Percentiles rank a stretch among this genome's conserved stretches.
Conservation (phyloP, 805 yeast species). For the Candida takata region DNA sequence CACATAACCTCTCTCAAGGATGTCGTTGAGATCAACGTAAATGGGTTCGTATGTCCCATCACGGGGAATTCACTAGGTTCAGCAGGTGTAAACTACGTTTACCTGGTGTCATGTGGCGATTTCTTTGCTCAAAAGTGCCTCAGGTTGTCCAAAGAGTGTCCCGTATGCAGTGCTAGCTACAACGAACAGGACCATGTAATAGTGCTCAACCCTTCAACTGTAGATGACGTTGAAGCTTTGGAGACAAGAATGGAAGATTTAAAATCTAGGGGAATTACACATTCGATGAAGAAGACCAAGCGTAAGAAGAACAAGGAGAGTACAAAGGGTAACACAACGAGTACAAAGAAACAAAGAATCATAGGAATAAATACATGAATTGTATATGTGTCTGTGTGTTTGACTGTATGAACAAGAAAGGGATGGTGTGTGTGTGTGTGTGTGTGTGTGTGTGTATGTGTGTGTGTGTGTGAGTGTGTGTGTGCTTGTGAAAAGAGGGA, state of each 20-base stretch:
- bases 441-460: no score
- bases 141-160: constrained; percentile 28
- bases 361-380: constrained; percentile 1
- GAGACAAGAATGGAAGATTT: constrained; percentile 23
- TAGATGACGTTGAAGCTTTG: constrained; percentile 17
- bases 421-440: no score
- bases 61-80: constrained; percentile 31
- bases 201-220: constrained; percentile 27
- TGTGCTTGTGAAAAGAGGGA: no score
- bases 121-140: constrained; percentile 30
- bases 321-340: no score
- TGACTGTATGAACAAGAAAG: no score
- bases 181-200: constrained; percentile 29
- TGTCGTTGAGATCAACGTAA: constrained; percentile 35
- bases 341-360: neutral
- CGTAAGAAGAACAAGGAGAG: constrained; percentile 7
- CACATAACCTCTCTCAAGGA: constrained; percentile 37
- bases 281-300: constrained; percentile 27
- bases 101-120: constrained; percentile 41
- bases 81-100: constrained; percentile 32
- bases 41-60: constrained; percentile 32
- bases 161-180: constrained; percentile 30
- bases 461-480: no score
- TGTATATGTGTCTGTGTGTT: no score
- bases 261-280: constrained; percentile 24